Conservation (phyloP, 371 early-diverging fungal genomes). For the Mucor sp. region DNA sequence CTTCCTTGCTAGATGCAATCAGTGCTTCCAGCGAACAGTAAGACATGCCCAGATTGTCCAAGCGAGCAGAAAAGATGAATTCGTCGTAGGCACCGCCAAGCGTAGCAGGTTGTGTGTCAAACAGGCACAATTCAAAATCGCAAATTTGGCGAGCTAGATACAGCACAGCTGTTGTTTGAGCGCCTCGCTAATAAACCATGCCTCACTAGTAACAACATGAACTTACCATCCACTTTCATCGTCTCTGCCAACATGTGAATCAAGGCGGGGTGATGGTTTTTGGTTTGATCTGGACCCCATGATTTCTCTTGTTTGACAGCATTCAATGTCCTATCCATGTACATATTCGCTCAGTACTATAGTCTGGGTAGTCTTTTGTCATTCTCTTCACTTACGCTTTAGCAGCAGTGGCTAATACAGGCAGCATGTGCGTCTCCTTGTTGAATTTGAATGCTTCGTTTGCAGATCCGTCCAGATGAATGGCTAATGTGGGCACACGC, state of each 20-base stretch:
- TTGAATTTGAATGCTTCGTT: conserved; percentile 88
- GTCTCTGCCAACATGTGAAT: conserved; percentile 72
- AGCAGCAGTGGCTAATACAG: conserved; percentile 77
- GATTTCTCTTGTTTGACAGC: conserved; percentile 11
- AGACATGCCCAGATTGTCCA: conserved; percentile 90
- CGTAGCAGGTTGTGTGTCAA: conserved; percentile 73
- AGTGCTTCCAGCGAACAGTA: conserved; percentile 48
- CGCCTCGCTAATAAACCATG: not conserved
- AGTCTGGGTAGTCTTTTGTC: too few relatives aligned
- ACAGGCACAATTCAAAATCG: conserved; percentile 96
- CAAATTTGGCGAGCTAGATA: conserved; percentile 66
- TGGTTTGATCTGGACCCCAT: conserved; percentile 17
- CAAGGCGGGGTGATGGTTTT: conserved; percentile 74
- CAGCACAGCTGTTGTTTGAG: conserved; percentile 25
- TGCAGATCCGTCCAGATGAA: conserved; percentile 87
- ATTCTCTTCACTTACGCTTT: conserved; percentile 48
- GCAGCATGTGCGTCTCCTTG: conserved; percentile 87
- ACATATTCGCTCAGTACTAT: too few relatives aligned
- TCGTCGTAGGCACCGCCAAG: conserved; percentile 89
- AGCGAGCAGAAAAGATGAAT: conserved; percentile 87
- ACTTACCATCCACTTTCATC: conserved; percentile 62
- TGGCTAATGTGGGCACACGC: conserved; percentile 95
- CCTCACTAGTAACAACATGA: not conserved
- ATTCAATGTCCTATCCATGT: conserved; percentile 21
- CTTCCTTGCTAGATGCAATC: conserved; percentile 47